Evolutionary conservation across 257 asterid species (phyloP).

Genomic region (Cordia subcordata): DNA sequence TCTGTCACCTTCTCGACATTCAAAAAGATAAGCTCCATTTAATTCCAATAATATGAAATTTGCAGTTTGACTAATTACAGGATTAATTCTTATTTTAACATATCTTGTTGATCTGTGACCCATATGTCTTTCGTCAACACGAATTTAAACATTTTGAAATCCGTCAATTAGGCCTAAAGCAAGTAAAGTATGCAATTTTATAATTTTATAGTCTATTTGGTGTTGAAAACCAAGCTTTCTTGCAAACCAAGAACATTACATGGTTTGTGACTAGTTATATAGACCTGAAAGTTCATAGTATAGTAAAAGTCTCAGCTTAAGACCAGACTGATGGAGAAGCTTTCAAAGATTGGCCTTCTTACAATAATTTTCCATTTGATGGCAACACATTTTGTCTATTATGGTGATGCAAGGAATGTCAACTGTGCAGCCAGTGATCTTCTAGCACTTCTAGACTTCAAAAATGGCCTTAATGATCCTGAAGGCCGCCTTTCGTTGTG

Average conservation of each 20-base stretch:
- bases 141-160: no score
- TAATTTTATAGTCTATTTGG: not conserved
- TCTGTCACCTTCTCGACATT: not conserved
- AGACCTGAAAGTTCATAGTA: not conserved
- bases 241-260: conserved; percentile 9
- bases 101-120: no score
- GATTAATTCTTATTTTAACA: not conserved
- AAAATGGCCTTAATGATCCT: conserved; percentile 46
- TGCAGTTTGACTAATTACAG: not conserved
- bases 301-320: not conserved
- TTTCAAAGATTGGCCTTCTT: conserved; percentile 14
- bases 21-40: not conserved
- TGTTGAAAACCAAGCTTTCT: conserved; percentile 4
- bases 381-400: conserved; percentile 6
- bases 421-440: conserved; percentile 28
- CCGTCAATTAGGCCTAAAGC: no score
- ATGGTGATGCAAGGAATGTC: conserved; percentile 6
- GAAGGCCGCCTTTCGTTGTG: conserved; percentile 37
- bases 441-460: conserved; percentile 46
- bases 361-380: conserved; percentile 19
- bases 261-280: not conserved
- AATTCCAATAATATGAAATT: no score
- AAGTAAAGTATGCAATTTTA: no score
- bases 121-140: not conserved
- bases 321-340: conserved; percentile 16